Base-by-base conservation (phyloP, 257 asterid genomes). In the Mitragyna speciosa region DNA sequence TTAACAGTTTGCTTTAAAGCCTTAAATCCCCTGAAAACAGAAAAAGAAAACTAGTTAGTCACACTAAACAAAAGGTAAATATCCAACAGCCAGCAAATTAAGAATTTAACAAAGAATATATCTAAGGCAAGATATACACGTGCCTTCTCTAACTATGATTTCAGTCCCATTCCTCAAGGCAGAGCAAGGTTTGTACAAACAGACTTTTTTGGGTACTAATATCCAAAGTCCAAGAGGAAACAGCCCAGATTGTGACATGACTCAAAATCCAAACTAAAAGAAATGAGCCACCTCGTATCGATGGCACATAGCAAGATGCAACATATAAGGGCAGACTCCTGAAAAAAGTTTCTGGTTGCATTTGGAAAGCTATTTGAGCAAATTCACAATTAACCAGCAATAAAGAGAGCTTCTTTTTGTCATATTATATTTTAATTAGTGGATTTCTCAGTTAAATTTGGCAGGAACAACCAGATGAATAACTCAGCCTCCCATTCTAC, bases 1-100 rank as follows among this genome's bases (percentile, higher is more conserved):
- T 94, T 94, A 73, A 96, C 99, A 74, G 99, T 94, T 87, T 96
- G 99, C 83, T 96, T 96, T 74, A 96, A 87, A 82, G 99, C 99
- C 89, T 94, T 96, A 72, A 96, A 96, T 80, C 99, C 99, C 99
- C 98, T 93, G 94, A 85, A 82, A 56, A 83, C 33, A 82, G 72
- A 67, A 63, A 80, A 69, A 82, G 20, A 68, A 65, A 78, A 72
- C 75, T 80, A 69, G 67, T 61, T 24, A 17, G 66, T 30, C 65
- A 66, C 20, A 47, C 51, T 19, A 71, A 58, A 26, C 45, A 28
- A 12, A 10, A 64, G 47, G 26, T 70, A 41, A 41, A 10, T 6
- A 70, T 11, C 10, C 19, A 45, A 19, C 7, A 54, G 22, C 20
- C 19, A 72, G 28, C 26, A 56, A 31, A 12, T 14, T 22, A 56